These are phyloP conservation scores for Hirschfeldia incana DNA, from an alignment of 345 rosid species.

Conservation along the genomic window DNA sequence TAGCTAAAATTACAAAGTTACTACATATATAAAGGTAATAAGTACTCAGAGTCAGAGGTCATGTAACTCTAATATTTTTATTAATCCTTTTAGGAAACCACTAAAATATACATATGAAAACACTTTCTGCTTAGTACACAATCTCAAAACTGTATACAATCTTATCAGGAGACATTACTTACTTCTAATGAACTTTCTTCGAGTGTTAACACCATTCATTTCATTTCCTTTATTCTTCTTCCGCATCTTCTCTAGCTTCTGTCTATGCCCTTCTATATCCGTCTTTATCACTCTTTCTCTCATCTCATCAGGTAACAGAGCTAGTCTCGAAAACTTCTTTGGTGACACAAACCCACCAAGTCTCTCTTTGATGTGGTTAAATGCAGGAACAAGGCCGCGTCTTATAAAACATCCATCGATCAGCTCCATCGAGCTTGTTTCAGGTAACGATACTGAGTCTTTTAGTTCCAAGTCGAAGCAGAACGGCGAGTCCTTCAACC, in stretches of 20 bases:
- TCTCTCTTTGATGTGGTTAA: constrained; percentile 73
- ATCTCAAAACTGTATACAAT: not conserved
- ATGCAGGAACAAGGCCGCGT: constrained; percentile 87
- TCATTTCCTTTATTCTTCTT: constrained; percentile 35
- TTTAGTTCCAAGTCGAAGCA: constrained; percentile 90
- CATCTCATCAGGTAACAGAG: constrained; percentile 66
- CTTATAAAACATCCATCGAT: constrained; percentile 83
- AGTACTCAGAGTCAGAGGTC: not conserved
- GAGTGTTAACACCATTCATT: constrained; percentile 5
- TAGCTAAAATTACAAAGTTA: not conserved
- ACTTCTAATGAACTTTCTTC: constrained; percentile 30
- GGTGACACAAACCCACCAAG: constrained; percentile 85
- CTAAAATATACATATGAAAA: not conserved
- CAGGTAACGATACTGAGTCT: constrained; percentile 64
- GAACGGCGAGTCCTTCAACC: constrained; percentile 96
- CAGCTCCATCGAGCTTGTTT: constrained; percentile 74
- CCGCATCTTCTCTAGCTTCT: constrained; percentile 62
- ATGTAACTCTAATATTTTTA: not conserved
- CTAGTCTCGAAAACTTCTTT: constrained; percentile 81
- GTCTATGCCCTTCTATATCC: constrained; percentile 66
- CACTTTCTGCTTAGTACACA: too few species aligned
- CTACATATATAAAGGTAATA: not conserved
- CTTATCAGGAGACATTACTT: constrained; percentile 12
- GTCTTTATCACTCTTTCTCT: constrained; percentile 73
- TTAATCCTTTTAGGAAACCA: not conserved